Base-by-base conservation (phyloP, 139 green algal species). In the Ulvella scutata region DNA sequence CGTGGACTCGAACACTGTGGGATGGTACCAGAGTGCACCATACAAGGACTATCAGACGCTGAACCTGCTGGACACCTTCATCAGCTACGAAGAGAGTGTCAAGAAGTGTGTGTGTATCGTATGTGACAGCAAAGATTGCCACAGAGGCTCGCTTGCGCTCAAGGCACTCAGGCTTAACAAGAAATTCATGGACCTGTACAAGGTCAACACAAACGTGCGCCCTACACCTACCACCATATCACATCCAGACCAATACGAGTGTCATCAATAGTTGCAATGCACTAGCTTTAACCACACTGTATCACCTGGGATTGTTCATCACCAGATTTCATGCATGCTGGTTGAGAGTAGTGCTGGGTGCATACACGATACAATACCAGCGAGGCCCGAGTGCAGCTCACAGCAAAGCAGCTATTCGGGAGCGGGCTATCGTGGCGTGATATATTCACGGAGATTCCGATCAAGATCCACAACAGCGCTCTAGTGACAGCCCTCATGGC, bases 1-100 rank as follows among this genome's bases (percentile, higher is more conserved):
- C 75, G 91, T 96, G 2, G 95, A 99, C 80, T 98, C 97, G 86
- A 99, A 99, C 90, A 98, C 89, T n/a, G 92, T 99, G 0, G 95
- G 95, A 36, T 99, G 95, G 95, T 95, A 77, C 61, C 76, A 51
- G 26, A 38, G 74, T 43, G 40, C 74, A 1, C 43, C 28, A 0
- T 38, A 77, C 29, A 35, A 40, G 43, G 29, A 76, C 72, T 96
- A 81, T 78, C 88, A 98, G 72, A 97, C 92, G 23, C 76, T 94
- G 51, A 95, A 99, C 78, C 86, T 99, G 23, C 94, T 99, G 74
- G 91, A 98, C 76, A 98, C 93, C 0, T 99, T 99, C 80, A 79
- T 96, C n/a, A 94, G 88, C 81, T 99, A 98, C 84, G 82, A 95
- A 77, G 94, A 98, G 82, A 93, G 82, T 84, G 96, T 99, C 89